phyloP scores from a whole-genome alignment of 768 basidiomycete species.

The Boletus rubroflammeus region DNA sequence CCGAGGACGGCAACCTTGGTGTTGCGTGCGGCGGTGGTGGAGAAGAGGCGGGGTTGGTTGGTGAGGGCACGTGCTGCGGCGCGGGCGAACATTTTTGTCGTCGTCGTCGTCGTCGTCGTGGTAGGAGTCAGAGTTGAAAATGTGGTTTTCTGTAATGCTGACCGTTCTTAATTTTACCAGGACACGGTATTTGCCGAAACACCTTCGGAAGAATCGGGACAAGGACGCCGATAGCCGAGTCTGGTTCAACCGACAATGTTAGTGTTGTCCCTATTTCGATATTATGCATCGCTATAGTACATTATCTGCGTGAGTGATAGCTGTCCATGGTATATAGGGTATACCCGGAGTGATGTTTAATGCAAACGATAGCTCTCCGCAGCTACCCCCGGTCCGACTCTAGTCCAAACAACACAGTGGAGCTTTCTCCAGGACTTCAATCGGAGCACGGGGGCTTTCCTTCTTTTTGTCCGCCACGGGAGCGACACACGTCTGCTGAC shows the following conservation, averaged over 20 bases:
- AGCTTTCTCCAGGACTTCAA: background rate
- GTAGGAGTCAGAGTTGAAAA: constrained; percentile 4
- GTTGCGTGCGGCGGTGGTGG: constrained; percentile 63
- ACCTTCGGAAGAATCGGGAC: constrained; percentile 10
- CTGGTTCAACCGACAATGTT: background rate
- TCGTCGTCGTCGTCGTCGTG: constrained; percentile 17
- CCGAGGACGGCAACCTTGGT: constrained; percentile 96
- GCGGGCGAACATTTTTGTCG: constrained; percentile 61
- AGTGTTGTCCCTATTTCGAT: background rate
- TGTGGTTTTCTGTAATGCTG: background rate
- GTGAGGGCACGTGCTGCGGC: constrained; percentile 56
- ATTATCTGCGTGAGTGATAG: no score
- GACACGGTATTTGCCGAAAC: constrained; percentile 15
- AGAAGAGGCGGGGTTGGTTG: constrained; percentile 64
- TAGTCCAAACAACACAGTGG: background rate
- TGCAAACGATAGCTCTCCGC: background rate
- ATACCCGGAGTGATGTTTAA: no score
- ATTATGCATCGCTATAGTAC: background rate
- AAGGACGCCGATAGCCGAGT: background rate
- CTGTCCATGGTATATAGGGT: background rate
- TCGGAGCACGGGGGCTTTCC: background rate
- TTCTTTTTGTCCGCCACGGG: background rate
- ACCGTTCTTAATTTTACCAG: constrained; percentile 6
- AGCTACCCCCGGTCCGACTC: background rate
- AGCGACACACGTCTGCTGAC: constrained; percentile 12